Evolutionary conservation across 2,329 filamentous ascomycete genomes (phyloP).

Genomic region (Myriosclerotinia curreyana): DNA sequence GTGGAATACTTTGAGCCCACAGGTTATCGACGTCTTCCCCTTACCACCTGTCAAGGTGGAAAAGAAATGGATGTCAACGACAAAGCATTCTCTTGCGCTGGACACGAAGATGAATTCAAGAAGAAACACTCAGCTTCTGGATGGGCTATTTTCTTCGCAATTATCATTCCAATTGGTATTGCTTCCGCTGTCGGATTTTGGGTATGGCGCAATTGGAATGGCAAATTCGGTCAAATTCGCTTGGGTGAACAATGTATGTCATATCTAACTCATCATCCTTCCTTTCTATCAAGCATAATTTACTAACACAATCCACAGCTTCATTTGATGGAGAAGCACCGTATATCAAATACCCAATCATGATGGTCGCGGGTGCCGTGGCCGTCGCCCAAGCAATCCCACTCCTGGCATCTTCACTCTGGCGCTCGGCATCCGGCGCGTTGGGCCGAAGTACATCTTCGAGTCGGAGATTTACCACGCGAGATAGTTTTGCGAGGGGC

Average conservation of each 20-base stretch:
- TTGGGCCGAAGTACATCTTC: conserved; percentile 46
- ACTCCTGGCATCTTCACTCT: conserved; percentile 68
- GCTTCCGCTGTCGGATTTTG: conserved; percentile 78
- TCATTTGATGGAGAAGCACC: conserved; percentile 67
- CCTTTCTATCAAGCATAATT: neutral
- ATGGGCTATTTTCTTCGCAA: conserved; percentile 78
- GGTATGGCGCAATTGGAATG: conserved; percentile 79
- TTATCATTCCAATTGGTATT: conserved; percentile 69
- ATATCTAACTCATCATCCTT: neutral
- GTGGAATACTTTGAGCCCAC: conserved; percentile 80
- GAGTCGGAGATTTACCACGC: conserved; percentile 68
- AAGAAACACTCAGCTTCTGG: conserved; percentile 69
- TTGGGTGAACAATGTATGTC: conserved; percentile 65
- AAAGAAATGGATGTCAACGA: conserved; percentile 63
- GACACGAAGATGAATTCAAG: conserved; percentile 78
- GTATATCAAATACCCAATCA: conserved; percentile 79
- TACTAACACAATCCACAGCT: conserved; percentile 31
- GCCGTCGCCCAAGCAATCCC: conserved; percentile 63
- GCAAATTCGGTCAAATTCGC: conserved; percentile 88
- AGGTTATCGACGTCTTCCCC: conserved; percentile 83
- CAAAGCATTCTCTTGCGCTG: conserved; percentile 63
- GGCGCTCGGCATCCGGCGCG: conserved; percentile 58
- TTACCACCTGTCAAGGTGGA: conserved; percentile 82
- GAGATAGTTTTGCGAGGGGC: conserved; percentile 83
- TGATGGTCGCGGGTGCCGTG: conserved; percentile 62